Percentiles rank a stretch among this genome's conserved stretches.
phyloP scores from a whole-genome alignment of 1,284 basidiomycete species.

The Rugosomyces carneus region DNA sequence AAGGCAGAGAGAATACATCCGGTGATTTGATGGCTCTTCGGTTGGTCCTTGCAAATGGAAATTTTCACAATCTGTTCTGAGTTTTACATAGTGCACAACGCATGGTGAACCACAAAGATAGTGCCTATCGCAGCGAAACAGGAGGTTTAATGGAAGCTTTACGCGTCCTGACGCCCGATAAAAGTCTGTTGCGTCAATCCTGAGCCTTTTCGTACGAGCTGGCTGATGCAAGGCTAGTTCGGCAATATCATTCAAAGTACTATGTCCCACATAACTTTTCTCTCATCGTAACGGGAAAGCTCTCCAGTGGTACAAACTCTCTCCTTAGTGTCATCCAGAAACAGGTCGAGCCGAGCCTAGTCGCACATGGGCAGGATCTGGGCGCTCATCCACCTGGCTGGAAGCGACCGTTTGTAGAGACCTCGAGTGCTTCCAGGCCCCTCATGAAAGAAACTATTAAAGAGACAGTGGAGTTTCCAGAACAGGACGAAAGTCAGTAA shows the following conservation, averaged over 20 bases:
- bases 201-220: constrained; percentile 11
- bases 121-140: constrained; percentile 94
- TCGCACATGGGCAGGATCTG: constrained; percentile 65
- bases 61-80: background rate
- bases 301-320: constrained; percentile 63
- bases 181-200: constrained; percentile 54
- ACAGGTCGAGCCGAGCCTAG: constrained; percentile 76
- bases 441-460: constrained; percentile 51
- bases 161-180: constrained; percentile 80
- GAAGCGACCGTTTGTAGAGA: constrained; percentile 95
- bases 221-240: constrained; percentile 46
- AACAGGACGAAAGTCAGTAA: constrained; percentile 82
- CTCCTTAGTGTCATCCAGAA: constrained; percentile 75
- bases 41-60: constrained; percentile 35
- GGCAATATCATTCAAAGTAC: constrained; percentile 85
- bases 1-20: constrained; percentile 91
- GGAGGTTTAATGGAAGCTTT: constrained; percentile 94
- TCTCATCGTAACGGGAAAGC: constrained; percentile 76
- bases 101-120: constrained; percentile 74
- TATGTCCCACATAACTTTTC: constrained; percentile 95
- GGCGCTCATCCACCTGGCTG: constrained; percentile 72
- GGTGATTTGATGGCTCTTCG: constrained; percentile 86
- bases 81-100: constrained; percentile 58
- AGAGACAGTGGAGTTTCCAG: constrained; percentile 89
- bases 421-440: constrained; percentile 61